Evolutionary conservation across 148 eudicot species (phyloP).

Genomic region (Arctostaphylos glauca): DNA sequence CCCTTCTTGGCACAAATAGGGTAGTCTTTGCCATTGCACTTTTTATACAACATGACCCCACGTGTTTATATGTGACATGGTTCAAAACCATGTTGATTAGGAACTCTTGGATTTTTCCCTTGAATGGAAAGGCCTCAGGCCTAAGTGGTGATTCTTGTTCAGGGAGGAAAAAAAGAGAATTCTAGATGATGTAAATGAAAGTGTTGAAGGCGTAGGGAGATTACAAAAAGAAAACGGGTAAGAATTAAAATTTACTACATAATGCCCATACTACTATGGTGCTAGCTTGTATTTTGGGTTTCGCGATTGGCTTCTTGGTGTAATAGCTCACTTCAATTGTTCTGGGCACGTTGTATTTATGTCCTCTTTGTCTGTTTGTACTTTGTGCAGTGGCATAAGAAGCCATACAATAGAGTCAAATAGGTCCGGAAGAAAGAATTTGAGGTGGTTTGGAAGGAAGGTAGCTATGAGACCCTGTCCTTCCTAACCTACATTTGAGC

Average conservation of each 20-base stretch:
- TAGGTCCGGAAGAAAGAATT: not conserved
- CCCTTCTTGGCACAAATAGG: not conserved
- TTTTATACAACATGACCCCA: not conserved
- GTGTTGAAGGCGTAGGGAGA: not conserved
- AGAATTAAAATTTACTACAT: too few relatives aligned
- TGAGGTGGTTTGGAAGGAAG: not conserved
- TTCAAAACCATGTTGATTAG: not conserved
- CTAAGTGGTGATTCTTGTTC: not conserved
- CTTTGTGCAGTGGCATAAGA: not conserved
- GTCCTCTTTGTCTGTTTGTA: not conserved
- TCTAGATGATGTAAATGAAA: not conserved
- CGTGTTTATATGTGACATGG: not conserved
- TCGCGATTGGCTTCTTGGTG: not conserved
- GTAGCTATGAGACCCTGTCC: not conserved
- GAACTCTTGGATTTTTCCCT: not conserved
- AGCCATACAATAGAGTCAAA: not conserved
- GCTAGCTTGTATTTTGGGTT: not conserved
- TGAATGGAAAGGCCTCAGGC: not conserved
- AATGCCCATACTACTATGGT: not conserved
- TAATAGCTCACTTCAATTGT: not conserved
- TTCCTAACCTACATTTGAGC: not conserved
- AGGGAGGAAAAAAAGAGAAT: not conserved
- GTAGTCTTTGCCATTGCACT: not conserved
- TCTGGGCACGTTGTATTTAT: not conserved
- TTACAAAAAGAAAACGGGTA: too few relatives aligned